Evolutionary conservation across 2,329 filamentous ascomycete genomes (phyloP), one percentile per base, ranked within the genome.

Genomic region (Phaeomoniella chlamydospora): DNA sequence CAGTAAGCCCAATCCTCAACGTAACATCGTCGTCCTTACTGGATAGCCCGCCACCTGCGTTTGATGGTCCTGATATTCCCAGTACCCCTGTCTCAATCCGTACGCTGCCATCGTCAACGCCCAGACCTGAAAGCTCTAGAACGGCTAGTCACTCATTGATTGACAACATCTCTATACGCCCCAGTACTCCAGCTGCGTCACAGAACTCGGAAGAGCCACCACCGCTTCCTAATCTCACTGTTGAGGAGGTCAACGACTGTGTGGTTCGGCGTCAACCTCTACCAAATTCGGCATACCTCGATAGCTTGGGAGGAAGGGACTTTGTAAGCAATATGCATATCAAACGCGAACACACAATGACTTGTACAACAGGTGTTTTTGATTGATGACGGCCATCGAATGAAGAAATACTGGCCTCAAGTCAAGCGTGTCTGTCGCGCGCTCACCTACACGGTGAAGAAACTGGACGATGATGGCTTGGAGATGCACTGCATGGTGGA

Each of bases 401-500:
- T 55, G 52, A 22, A 33, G 2, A 29, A 37, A 3, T 33, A 48
- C 31, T 51, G 46, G 43, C n/a, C 34, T 6, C 39, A 50, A 6
- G 40, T 52, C 5, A 38, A 43, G 16, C 37, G 40, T 3, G 41
- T 50, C 12, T 47, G 52, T 37, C 42, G 45, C 39, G 40, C 43
- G 2, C 40, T 52, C 12, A 45, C 43, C 13, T 51, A 53, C 35
- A 35, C 49, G n/a, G 43, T 52, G 2, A 50, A 51, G 31, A 40
- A 41, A 4, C 44, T 47, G 37, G 47, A 47, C 14, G 41, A 42
- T 2, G 41, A 43, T 17, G 50, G 50, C 1, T 43, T 49, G 6
- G 48, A 53, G 30, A 36, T 53, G 3, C 46, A 38, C 29, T 53
- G 45, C 36, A 51, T 47, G 13, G 39, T 43, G 10, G 43, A 42